Evolutionary conservation across 2,329 filamentous ascomycete species (phyloP).

Genomic region (Neopestalotiopsis sp.): DNA sequence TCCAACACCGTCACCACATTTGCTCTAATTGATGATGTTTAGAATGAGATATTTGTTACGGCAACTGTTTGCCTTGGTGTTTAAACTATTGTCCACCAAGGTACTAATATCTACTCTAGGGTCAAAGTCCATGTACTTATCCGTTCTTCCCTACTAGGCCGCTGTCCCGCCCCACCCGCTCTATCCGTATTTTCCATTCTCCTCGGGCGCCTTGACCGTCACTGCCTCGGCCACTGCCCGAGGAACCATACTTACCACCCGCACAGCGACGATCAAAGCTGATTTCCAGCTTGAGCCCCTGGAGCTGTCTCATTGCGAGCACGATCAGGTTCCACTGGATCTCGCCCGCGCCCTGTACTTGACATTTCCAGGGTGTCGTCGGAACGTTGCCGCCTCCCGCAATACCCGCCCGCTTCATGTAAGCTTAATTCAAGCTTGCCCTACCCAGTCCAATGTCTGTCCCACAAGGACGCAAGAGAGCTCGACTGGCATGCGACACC

Average conservation of each 20-base stretch:
- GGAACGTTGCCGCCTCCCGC: background rate
- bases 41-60: background rate
- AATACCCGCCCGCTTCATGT: background rate
- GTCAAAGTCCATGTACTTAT: background rate
- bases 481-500: slow-evolving; percentile 52
- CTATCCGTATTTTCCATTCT: slow-evolving; percentile 7
- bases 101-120: background rate
- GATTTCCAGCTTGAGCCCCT: background rate
- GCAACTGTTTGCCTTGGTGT: background rate
- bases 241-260: background rate
- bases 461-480: slow-evolving; percentile 35
- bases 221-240: background rate
- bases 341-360: background rate
- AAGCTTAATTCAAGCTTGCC: background rate
- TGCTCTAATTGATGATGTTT: background rate
- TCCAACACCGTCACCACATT: background rate
- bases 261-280: background rate
- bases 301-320: background rate
- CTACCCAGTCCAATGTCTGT: slow-evolving; percentile 11
- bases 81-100: background rate
- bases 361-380: background rate
- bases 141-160: slow-evolving; percentile 11
- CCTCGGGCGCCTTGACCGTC: background rate
- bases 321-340: background rate
- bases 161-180: slow-evolving; percentile 15